Base-by-base conservation (phyloP, 2,329 filamentous ascomycete species). In the Colletotrichum sp. region DNA sequence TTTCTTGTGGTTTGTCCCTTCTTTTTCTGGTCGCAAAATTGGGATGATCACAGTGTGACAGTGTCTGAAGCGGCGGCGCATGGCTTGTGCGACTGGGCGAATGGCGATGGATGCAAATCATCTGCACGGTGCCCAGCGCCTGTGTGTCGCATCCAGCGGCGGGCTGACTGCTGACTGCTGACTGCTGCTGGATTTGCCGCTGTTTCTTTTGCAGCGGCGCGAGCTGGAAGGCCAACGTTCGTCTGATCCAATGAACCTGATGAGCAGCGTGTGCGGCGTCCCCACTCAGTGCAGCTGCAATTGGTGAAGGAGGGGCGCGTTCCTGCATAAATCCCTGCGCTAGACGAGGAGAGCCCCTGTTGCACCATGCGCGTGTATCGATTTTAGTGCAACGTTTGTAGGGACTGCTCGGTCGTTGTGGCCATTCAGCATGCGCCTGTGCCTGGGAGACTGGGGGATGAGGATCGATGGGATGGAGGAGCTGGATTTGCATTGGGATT, bases 321-420 rank as follows among this genome's bases (percentile, higher is more conserved):
- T 77, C 76, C 76, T 77, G 74, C 74, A 76, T 52, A 63, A 65
- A 76, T 69, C 75, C 69, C 32, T 69, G 75, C 73, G 55, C 55
- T 67, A 67, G 61, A 48, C 74, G 36, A 65, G 74, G 74, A 52
- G 14, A 28, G 48, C 59, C 74, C 74, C 62, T 76, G 74, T 66
- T 66, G n/a, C 26, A 62, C 64, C 36, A 62, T 76, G 61, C 61
- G 43, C 38, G 68, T 63, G 74, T 69, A 48, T 70, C 71, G 59
- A 62, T 66, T 69, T 71, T 71, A 74, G 74, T 76, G 71, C 61
- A 74, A 73, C 69, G 69, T 64, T 75, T 24, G 55, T 69, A 34
- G 59, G 55, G 69, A 63, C 69, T 63, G 73, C 73, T 62, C 63
- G 64, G 62, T 30, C 61, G 24, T 59, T 62, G 48, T 14, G 69